phyloP scores from a whole-genome alignment of 2,329 filamentous ascomycete genomes.

The Calonectria crousiana region DNA sequence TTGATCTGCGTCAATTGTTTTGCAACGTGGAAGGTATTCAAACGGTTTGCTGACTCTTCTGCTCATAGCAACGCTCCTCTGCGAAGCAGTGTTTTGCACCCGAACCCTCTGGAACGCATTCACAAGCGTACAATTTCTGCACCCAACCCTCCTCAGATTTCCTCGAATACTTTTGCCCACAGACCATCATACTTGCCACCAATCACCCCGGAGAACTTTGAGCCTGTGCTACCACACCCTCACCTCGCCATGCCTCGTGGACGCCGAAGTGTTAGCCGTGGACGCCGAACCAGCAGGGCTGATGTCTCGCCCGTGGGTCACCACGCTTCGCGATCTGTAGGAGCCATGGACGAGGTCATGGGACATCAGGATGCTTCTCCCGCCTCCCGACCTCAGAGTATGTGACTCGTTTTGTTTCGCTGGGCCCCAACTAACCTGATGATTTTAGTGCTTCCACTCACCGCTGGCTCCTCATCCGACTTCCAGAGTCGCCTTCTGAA shows the following conservation, averaged over 20 bases:
- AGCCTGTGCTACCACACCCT: conserved; percentile 31
- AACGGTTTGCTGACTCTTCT: conserved; percentile 10
- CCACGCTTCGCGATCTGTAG: conserved; percentile 23
- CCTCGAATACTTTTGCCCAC: conserved; percentile 34
- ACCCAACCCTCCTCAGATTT: conserved; percentile 55
- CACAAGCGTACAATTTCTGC: conserved; percentile 66
- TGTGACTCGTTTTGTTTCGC: not conserved
- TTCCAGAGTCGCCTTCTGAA: conserved; percentile 37
- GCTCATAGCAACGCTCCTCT: conserved; percentile 8
- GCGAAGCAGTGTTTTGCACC: conserved; percentile 23
- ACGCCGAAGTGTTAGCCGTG: conserved; percentile 26
- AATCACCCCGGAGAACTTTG: conserved; percentile 31
- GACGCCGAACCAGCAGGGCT: conserved; percentile 28
- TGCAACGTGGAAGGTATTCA: not conserved
- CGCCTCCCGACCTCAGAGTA: conserved; percentile 27
- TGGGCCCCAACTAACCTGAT: conserved; percentile 9
- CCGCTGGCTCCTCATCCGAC: conserved; percentile 16
- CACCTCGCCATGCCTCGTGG: conserved; percentile 29
- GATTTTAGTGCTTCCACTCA: conserved; percentile 2
- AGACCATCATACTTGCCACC: conserved; percentile 35
- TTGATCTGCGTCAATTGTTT: not conserved
- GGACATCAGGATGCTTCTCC: conserved; percentile 20
- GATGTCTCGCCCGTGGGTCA: conserved; percentile 28
- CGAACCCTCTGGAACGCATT: conserved; percentile 40
- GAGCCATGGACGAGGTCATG: conserved; percentile 21